Base-by-base conservation (phyloP, 2,329 filamentous ascomycete species). In the Pseudocercospora musae region DNA sequence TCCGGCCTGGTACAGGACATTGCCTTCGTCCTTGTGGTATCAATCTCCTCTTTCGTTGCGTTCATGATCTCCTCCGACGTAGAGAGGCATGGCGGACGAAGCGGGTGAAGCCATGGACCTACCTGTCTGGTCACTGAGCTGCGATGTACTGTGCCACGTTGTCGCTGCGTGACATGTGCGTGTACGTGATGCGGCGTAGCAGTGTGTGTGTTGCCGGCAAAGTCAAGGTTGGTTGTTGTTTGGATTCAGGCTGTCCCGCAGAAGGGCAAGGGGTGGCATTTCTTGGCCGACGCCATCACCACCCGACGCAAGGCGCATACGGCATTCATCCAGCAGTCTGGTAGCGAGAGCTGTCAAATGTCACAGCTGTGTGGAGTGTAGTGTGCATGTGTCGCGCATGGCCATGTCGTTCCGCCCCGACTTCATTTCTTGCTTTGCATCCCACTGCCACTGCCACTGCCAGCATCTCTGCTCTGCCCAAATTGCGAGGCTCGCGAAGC, bases 1-100 rank as follows among this genome's bases (percentile, higher is more conserved):
- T 60, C 50, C 42, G 58, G 50, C 13, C 58, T 40, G 15, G 50
- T 56, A n/a, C 50, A 56, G 27, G 40, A 50, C 44, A 57, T 40
- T 3, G 53, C 23, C 27, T 25, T 50, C n/a, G 59, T 61, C 18
- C 31, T 29, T 44, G 50, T 49, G 13, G 6, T 29, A 21, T 37
- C 50, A n/a, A 61, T 15, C 54, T 57, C 59, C 5, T 57, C 59
- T 13, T 44, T 21, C 13, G 25, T 40, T 3, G 31, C 31, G 8
- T 18, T 37, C n/a, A 61, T 53, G 25, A 61, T 20, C 29, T 37
- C n/a, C 29, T 61, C 59, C 25, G 53, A 68, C 56, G 55, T 68
- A 64, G 23, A 68, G n/a, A 23, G 48, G 29, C 29, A 31, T 37
- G 13, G 33, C 13, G 4, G 11, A 37, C 33, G 33, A 37, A n/a